These are phyloP conservation scores for Prunus salicina DNA, from an alignment of 306 rosid species.

Conservation along the genomic window DNA sequence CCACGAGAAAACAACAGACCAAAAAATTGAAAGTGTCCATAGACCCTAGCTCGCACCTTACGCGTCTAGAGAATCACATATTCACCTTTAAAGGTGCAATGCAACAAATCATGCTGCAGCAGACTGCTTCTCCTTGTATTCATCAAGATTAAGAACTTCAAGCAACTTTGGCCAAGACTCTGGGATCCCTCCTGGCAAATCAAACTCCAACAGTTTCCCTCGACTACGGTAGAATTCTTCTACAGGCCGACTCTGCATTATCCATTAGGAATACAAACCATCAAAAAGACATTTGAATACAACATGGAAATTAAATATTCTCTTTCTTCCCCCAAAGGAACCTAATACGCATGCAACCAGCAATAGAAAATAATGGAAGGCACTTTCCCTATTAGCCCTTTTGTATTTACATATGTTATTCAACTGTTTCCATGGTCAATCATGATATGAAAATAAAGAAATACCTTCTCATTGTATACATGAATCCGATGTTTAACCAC, in stretches of 20 bases:
- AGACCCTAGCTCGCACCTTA: conserved; percentile 44
- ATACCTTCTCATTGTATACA: conserved; percentile 78
- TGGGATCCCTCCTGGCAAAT: conserved; percentile 94
- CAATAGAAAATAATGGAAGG: no score
- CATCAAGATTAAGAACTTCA: conserved; percentile 81
- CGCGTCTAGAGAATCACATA: conserved; percentile 51
- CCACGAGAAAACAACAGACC: conserved; percentile 13
- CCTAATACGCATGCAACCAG: no score
- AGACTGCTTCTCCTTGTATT: conserved; percentile 63
- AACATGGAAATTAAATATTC: not conserved
- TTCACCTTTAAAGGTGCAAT: conserved; percentile 30
- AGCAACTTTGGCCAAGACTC: conserved; percentile 97
- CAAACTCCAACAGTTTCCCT: conserved; percentile 87
- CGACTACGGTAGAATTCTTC: conserved; percentile 72
- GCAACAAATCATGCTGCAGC: conserved; percentile 60
- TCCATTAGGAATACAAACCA: conserved; percentile 8
- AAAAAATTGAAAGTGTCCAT: conserved; percentile 27
- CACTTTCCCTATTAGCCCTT: no score
- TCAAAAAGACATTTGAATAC: conserved; percentile 5
- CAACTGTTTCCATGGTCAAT: not conserved
- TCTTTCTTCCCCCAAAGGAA: no score
- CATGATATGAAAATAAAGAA: conserved; percentile 5
- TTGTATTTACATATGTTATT: not conserved
- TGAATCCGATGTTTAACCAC: conserved; percentile 84
- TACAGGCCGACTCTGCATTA: conserved; percentile 78